Conservation (phyloP, 2,329 filamentous ascomycete species). For the Trichoderma koningii region DNA sequence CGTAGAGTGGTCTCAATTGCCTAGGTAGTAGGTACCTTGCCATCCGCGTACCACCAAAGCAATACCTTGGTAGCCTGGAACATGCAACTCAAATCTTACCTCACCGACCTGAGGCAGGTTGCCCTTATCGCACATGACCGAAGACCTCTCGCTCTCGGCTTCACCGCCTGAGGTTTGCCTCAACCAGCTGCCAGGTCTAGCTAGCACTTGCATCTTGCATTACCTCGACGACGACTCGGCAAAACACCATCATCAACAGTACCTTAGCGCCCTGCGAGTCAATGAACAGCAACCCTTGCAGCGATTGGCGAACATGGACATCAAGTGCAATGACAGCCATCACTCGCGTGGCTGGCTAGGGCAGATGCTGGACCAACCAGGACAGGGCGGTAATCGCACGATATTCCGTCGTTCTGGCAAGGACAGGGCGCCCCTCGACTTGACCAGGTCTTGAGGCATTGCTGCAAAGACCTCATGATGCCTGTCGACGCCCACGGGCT, state of each 20-base stretch:
- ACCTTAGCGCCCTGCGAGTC: neutral
- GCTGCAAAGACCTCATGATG: neutral
- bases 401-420: neutral
- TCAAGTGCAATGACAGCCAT: neutral
- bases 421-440: neutral
- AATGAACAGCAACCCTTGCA: neutral
- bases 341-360: neutral
- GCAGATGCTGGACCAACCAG: neutral
- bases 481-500: neutral
- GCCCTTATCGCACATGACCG: neutral
- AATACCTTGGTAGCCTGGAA: too few relatives aligned
- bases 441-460: too few relatives aligned
- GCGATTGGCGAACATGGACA: neutral
- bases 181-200: neutral
- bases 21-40: too few relatives aligned
- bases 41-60: neutral
- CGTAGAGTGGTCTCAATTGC: too few relatives aligned
- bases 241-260: neutral
- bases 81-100: neutral
- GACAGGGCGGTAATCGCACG: neutral
- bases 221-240: neutral
- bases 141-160: neutral
- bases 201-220: slow-evolving; percentile 6
- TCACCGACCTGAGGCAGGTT: neutral
- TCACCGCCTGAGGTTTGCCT: neutral